Evolutionary conservation across 306 rosid genomes (phyloP).

Genomic region (Notholithocarpus densiflorus): DNA sequence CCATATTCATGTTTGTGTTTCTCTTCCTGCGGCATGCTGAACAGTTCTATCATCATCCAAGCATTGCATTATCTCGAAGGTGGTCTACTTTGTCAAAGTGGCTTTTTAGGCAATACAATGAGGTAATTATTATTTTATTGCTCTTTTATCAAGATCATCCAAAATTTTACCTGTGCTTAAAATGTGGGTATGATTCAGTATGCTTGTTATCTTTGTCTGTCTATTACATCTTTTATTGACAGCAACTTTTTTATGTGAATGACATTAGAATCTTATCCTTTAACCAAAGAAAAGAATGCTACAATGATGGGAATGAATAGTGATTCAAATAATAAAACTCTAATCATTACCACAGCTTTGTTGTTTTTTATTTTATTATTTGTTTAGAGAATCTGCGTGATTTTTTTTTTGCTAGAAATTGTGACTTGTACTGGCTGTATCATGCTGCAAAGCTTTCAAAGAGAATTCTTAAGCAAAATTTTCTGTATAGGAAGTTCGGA

Average conservation of each 20-base stretch:
- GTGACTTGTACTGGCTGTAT: background rate
- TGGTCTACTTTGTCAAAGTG: slow-evolving; percentile 96
- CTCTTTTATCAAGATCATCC: background rate
- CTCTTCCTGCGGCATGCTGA: slow-evolving; percentile 96
- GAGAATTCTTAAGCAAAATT: background rate
- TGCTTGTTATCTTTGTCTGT: background rate
- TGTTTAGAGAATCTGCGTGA: too few species aligned
- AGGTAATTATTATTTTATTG: slow-evolving; percentile 46
- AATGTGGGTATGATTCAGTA: background rate
- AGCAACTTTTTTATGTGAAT: too few species aligned
- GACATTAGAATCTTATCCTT: too few species aligned
- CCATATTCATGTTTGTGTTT: slow-evolving; percentile 91
- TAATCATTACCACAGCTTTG: background rate
- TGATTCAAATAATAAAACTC: background rate
- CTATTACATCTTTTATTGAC: background rate
- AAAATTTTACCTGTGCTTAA: background rate
- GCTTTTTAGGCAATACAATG: slow-evolving; percentile 90
- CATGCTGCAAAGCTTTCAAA: background rate
- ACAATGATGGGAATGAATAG: background rate
- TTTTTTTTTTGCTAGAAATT: background rate
- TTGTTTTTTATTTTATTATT: background rate
- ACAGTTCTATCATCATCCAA: slow-evolving; percentile 89
- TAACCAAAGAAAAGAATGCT: background rate
- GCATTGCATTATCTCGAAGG: slow-evolving; percentile 83
- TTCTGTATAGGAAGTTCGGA: background rate